phyloP scores from a whole-genome alignment of 495 filamentous ascomycete species.

The Neurospora hispaniola region DNA sequence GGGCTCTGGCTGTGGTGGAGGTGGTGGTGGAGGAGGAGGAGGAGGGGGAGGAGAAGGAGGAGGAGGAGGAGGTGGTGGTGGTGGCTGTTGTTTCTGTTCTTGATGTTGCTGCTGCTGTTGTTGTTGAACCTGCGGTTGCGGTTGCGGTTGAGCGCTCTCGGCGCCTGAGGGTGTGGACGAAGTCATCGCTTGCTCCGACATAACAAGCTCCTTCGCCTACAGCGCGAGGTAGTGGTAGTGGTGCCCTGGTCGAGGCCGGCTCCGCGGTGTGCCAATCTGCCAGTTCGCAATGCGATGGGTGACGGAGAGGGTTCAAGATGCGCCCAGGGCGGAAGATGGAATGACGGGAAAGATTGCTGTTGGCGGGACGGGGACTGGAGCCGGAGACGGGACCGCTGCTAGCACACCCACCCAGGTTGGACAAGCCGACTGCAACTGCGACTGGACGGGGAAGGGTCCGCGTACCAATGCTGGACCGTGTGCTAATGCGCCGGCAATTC shows the following conservation, averaged over 20 bases:
- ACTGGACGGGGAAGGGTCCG: not conserved
- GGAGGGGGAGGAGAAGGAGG: not conserved
- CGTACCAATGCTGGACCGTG: not conserved
- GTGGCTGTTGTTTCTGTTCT: not conserved
- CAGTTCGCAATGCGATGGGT: not conserved
- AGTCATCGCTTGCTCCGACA: constrained; percentile 24
- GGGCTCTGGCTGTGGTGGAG: not conserved
- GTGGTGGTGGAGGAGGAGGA: not conserved
- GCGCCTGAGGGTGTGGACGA: constrained; percentile 20
- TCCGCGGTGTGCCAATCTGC: not conserved
- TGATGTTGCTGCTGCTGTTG: not conserved
- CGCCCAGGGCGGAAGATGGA: not conserved
- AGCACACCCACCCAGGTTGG: not conserved
- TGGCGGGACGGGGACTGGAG: not conserved
- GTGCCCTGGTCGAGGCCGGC: constrained; percentile 2
- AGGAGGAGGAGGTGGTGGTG: not conserved
- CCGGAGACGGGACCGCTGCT: not conserved
- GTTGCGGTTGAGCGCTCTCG: constrained; percentile 3
- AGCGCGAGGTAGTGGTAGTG: not conserved
- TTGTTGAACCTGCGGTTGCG: not conserved
- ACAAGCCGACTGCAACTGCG: not conserved
- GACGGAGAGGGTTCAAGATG: not conserved
- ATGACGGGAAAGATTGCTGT: not conserved
- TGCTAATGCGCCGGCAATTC: not conserved
- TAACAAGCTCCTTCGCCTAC: constrained; percentile 28